Percentiles rank a stretch among this genome's conserved stretches.
Conservation (phyloP, 352 stramenopile genomes). For the Phytophthora cajani region DNA sequence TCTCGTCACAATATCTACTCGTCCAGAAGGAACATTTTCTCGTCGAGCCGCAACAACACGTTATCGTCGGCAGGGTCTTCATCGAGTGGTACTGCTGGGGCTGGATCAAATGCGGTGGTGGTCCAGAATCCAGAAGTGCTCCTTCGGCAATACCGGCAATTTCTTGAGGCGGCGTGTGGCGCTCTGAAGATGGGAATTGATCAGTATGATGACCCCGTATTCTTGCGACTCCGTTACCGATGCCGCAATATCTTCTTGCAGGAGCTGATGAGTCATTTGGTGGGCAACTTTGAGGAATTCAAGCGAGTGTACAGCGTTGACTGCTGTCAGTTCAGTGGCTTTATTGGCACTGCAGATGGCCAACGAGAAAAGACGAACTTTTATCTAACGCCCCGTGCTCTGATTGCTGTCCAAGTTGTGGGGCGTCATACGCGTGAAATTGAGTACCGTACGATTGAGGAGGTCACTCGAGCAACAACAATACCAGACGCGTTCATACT, state of each 20-base stretch:
- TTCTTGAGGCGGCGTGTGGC: slow-evolving; percentile 68
- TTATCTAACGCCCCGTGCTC: slow-evolving; percentile 69
- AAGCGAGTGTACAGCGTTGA: slow-evolving; percentile 75
- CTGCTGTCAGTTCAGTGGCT: slow-evolving; percentile 78
- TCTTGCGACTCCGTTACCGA: slow-evolving; percentile 74
- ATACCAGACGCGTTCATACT: slow-evolving; percentile 72
- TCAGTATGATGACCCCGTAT: slow-evolving; percentile 70
- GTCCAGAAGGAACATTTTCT: slow-evolving; percentile 40
- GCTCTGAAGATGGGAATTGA: slow-evolving; percentile 63
- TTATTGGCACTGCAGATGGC: slow-evolving; percentile 68
- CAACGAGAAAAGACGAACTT: slow-evolving; percentile 81
- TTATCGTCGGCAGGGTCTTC: slow-evolving; percentile 56
- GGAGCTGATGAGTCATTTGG: slow-evolving; percentile 83
- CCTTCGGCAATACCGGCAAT: slow-evolving; percentile 75
- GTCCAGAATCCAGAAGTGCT: slow-evolving; percentile 82
- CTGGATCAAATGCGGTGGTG: slow-evolving; percentile 34
- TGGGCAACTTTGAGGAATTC: slow-evolving; percentile 80
- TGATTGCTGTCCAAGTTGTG: slow-evolving; percentile 70
- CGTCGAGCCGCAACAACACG: slow-evolving; percentile 40
- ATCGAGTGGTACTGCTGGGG: slow-evolving; percentile 35
- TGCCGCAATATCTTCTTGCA: slow-evolving; percentile 83
- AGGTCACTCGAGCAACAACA: slow-evolving; percentile 47
- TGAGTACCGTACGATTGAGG: slow-evolving; percentile 70
- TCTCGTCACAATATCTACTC: slow-evolving; percentile 32
- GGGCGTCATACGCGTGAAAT: slow-evolving; percentile 80